Percentiles rank a stretch among this genome's conserved stretches.
These are phyloP conservation scores for Arabidopsis lyrata DNA, from an alignment of 441 rosid genomes.

Conservation along the genomic window DNA sequence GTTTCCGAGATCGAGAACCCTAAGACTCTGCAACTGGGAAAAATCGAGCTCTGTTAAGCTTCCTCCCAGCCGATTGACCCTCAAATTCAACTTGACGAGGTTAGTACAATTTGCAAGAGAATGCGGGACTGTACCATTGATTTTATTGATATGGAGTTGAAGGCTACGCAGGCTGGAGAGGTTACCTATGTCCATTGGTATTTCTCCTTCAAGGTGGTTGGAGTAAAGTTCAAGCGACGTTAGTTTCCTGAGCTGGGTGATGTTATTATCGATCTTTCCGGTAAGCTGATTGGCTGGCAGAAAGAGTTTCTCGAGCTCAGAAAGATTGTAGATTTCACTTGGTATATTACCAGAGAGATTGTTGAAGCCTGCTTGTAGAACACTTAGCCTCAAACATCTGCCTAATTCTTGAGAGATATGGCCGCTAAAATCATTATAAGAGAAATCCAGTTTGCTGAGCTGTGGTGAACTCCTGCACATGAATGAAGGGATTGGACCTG, in stretches of 20 bases:
- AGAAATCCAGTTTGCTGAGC: neutral
- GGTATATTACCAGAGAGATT: neutral
- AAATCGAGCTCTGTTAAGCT: conserved; percentile 33
- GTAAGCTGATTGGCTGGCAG: neutral
- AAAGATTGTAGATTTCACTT: neutral
- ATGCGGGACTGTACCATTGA: conserved; percentile 66
- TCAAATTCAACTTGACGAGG: conserved; percentile 60
- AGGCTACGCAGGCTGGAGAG: conserved; percentile 60
- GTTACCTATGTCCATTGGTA: conserved; percentile 65
- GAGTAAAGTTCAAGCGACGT: neutral
- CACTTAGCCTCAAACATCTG: neutral
- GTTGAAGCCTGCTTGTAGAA: neutral
- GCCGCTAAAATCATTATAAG: neutral
- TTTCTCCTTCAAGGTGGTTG: conserved; percentile 48
- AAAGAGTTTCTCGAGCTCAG: neutral
- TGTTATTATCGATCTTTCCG: neutral
- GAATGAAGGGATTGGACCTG: neutral
- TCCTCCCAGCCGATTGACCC: conserved; percentile 72
- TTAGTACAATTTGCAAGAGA: conserved; percentile 71
- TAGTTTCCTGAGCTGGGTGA: neutral
- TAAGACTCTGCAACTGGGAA: neutral
- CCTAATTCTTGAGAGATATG: neutral
- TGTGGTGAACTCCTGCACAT: neutral
- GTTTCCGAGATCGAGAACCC: neutral
- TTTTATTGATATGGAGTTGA: conserved; percentile 76